These are phyloP conservation scores for Cinnamomum micranthum DNA, from an alignment of 164 flowering plant genomes.

Conservation along the genomic window DNA sequence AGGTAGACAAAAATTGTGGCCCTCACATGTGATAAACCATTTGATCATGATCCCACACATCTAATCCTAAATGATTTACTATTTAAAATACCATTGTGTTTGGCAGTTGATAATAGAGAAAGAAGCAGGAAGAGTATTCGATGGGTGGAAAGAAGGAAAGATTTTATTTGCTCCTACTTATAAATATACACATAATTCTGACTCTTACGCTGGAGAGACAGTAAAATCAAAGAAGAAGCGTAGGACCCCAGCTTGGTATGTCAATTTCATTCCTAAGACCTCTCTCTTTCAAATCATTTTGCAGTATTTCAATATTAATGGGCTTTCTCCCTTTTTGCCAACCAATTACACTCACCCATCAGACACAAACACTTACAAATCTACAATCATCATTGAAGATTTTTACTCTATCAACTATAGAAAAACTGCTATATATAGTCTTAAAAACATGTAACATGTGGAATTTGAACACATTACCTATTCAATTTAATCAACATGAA, in stretches of 20 bases:
- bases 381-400: neutral
- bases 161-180: constrained; percentile 88
- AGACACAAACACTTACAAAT: neutral
- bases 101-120: constrained; percentile 67
- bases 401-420: too few relatives aligned
- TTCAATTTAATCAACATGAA: neutral
- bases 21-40: too few relatives aligned
- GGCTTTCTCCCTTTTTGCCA: neutral
- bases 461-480: too few relatives aligned
- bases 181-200: constrained; percentile 85
- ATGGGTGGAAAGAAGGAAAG: constrained; percentile 71
- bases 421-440: too few relatives aligned
- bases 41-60: too few relatives aligned
- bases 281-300: neutral
- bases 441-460: too few relatives aligned
- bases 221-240: constrained; percentile 85
- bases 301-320: neutral
- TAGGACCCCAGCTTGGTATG: constrained; percentile 83
- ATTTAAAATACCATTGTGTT: neutral
- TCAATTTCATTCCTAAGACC: neutral
- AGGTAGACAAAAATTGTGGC: too few relatives aligned
- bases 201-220: constrained; percentile 84
- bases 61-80: too few relatives aligned
- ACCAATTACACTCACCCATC: too few relatives aligned
- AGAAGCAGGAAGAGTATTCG: constrained; percentile 75